Conservation (phyloP, 2,329 filamentous ascomycete species). For the Sordariomycetes sp. region DNA sequence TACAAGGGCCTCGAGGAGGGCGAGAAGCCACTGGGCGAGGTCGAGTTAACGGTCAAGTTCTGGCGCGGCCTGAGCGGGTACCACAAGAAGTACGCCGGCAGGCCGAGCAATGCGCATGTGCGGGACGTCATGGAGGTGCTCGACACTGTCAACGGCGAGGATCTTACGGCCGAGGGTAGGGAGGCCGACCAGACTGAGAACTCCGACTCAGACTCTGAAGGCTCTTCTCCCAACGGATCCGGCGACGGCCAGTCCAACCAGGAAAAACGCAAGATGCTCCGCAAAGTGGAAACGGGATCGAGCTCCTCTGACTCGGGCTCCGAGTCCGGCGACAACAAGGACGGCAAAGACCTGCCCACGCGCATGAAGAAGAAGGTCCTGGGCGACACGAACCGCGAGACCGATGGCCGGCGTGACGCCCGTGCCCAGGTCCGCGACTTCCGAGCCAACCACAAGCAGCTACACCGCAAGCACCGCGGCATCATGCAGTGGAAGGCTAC, state of each 20-base stretch:
- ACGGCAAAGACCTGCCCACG: not conserved
- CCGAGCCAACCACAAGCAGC: conserved; percentile 56
- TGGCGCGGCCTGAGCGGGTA: conserved; percentile 2
- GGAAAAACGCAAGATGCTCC: conserved; percentile 1
- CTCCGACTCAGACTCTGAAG: conserved; percentile 7
- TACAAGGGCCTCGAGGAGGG: conserved; percentile 60
- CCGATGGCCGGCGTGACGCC: conserved; percentile 1
- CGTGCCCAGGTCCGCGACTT: conserved; percentile 1
- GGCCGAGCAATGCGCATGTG: conserved; percentile 17
- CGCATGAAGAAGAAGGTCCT: not conserved
- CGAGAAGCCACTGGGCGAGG: conserved; percentile 65
- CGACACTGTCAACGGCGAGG: conserved; percentile 21
- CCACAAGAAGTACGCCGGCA: conserved; percentile 1
- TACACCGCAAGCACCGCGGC: conserved; percentile 79
- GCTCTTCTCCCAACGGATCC: not conserved
- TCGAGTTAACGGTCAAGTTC: conserved; percentile 45
- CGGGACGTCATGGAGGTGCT: conserved; percentile 35
- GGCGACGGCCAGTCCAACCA: not conserved
- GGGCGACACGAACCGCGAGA: not conserved
- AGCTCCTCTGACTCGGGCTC: not conserved
- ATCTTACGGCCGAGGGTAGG: conserved; percentile 21
- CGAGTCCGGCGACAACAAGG: not conserved
- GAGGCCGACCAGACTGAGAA: conserved; percentile 13
- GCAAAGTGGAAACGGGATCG: not conserved
- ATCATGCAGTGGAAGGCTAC: conserved; percentile 94